phyloP scores from a whole-genome alignment of 208 protist species.

The Crithidia sp. region DNA sequence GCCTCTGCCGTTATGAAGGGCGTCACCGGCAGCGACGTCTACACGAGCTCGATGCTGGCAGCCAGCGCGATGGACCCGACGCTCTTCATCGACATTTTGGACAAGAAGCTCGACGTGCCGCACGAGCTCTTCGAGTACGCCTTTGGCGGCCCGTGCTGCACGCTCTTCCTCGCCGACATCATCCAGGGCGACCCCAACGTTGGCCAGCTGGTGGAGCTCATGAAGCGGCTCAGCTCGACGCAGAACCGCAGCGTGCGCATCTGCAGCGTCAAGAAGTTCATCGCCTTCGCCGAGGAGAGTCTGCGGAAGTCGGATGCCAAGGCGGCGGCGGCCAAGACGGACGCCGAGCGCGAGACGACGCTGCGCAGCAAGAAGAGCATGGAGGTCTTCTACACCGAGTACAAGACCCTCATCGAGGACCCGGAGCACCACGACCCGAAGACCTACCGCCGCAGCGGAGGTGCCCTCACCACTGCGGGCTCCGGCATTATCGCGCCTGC shows the following conservation, averaged over 20 bases:
- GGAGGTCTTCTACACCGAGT: conserved; percentile 64
- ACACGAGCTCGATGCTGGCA: conserved; percentile 57
- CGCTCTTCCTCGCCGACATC: conserved; percentile 52
- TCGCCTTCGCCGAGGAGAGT: conserved; percentile 59
- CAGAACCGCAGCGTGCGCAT: conserved; percentile 57
- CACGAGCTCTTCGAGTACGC: conserved; percentile 68
- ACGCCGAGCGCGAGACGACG: conserved; percentile 40
- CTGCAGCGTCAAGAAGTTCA: conserved; percentile 63
- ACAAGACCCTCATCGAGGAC: conserved; percentile 58
- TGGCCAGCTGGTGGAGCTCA: conserved; percentile 32
- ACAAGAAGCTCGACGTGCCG: conserved; percentile 46
- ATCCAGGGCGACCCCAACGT: conserved; percentile 44
- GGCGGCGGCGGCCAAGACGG: conserved; percentile 38
- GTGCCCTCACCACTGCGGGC: conserved; percentile 12
- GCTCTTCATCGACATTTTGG: conserved; percentile 49
- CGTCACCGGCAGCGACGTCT: conserved; percentile 50
- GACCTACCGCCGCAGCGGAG: conserved; percentile 54
- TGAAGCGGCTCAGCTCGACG: conserved; percentile 40
- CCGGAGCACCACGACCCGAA: conserved; percentile 57
- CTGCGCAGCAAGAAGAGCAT: conserved; percentile 54
- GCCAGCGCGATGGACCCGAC: conserved; percentile 42
- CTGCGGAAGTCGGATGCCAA: conserved; percentile 44
- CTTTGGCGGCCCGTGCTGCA: conserved; percentile 69
- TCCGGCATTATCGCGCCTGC: conserved; percentile 14
- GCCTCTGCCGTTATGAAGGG: conserved; percentile 66